Base-by-base conservation (phyloP, 805 yeast genomes). In the Scheffersomyces coipomensis region DNA sequence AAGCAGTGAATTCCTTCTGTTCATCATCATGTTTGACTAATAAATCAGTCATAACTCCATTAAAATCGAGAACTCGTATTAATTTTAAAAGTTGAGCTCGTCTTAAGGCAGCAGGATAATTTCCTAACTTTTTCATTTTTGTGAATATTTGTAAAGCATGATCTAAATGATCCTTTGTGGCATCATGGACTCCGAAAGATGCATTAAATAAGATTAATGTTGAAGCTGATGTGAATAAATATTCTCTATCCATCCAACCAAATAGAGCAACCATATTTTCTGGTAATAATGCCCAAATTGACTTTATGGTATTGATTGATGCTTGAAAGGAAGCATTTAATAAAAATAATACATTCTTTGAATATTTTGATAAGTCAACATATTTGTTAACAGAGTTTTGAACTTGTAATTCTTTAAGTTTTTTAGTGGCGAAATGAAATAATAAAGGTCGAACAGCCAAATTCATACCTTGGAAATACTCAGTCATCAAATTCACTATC, bases 231-330 rank as follows among this genome's bases (percentile, higher is more conserved):
- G 89, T 85, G 57, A 84, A 85, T 18, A 85, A 64, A 53, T 85
- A 85, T 52, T 85, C 95, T 50, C 95, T 70, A 55, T 85, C 95
- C 91, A 85, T 85, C 69, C 87, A 85, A 2, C 95, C 93, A 62
- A 85, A 85, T 32, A 85, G 60, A 0, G 95, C 91, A n/a, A 85
- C 82, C 88, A 83, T 83, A 47, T 83, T 84, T 40, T 82, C 85
- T 0, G 85, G 87, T 55, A 82, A 68, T 34, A 85, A 64, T 0
- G 84, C 81, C 91, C 91, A 85, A 3, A 85, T 64, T 0, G 85
- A 78, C 46, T 87, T 68, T 29, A 85, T 78, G 0, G 89, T 81
- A 53, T 85, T 84, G 34, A 85, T 83, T 0, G 90, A 83, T 0
- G 89, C 91, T 54, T 85, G 91, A 56, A 85, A 80, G 0, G 90